Base-by-base conservation (phyloP, 768 basidiomycete species). In the Crucibulum laeve region DNA sequence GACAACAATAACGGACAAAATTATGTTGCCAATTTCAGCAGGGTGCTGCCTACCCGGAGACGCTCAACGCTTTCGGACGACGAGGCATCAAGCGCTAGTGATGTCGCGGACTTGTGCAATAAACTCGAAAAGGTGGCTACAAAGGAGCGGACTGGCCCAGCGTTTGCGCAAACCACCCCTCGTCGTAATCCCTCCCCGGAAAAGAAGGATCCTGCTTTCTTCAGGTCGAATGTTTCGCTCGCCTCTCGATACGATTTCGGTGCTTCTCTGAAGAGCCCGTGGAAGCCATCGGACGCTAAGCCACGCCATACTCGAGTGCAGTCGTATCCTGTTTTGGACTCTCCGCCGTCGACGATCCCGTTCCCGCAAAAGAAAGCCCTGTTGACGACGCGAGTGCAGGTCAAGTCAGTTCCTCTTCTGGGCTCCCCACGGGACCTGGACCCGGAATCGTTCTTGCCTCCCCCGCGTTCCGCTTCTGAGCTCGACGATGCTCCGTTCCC, bases 1-100 rank as follows among this genome's bases (percentile, higher is more conserved):
- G 95, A 98, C 62, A 94, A 90, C 67, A 95, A 96, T 57, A 59
- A 53, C 19, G 84, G 85, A 1, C 59, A 71, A 42, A 90, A 98
- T 58, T 97, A 95, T 61, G 68, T 79, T 37, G 77, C 88, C 43
- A 77, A 71, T 44, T 94, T 97, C 57, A 64, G 62, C 43, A 65
- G 67, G 49, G 47, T 57, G 24, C 52, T 58, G 30, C 37, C 35
- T 25, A 52, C 53, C 23, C 58, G 61, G 45, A 53, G 55, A 42
- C 52, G 46, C 21, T 49, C 53, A 32, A 40, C 56, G 28, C 51
- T 61, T 40, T 62, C 58, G 17, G 63, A 63, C 21, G 67, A 67
- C 42, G 57, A 68, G 53, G 56, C 71, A 37, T 10, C 11, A 19
- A 7, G 7, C 18, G 60, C 59, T 44, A 56, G 54, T 39, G 56